phyloP scores from a whole-genome alignment of 2,329 filamentous ascomycete genomes.

The Pseudogymnoascus sp. region DNA sequence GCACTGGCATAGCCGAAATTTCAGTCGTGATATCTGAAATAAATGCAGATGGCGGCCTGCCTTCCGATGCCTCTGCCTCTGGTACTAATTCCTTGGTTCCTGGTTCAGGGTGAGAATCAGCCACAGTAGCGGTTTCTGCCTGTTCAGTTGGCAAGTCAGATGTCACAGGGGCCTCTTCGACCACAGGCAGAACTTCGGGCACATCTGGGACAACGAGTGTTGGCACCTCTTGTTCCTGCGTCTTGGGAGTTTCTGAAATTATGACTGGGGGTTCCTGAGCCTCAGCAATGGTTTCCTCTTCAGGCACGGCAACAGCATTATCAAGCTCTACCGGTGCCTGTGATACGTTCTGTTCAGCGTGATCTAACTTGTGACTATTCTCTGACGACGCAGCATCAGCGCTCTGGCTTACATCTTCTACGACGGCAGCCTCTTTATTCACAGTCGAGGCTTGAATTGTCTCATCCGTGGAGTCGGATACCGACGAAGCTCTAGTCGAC shows the following conservation, averaged over 20 bases:
- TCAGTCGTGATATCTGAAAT: neutral
- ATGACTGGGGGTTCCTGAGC: neutral
- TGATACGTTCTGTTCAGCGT: neutral
- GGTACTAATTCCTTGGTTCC: neutral
- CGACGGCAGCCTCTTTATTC: constrained; percentile 7
- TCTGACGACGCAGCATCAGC: neutral
- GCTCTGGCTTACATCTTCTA: neutral
- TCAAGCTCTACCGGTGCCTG: neutral
- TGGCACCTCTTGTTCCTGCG: neutral
- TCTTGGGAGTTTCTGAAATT: neutral
- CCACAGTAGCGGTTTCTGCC: neutral
- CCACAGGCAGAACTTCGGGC: neutral
- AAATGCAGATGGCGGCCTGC: neutral
- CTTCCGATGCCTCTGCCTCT: neutral
- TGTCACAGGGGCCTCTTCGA: neutral
- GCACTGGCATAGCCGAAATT: neutral
- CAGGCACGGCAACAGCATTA: neutral
- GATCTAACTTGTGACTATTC: neutral
- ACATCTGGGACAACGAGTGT: neutral
- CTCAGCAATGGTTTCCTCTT: neutral
- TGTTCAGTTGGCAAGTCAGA: neutral
- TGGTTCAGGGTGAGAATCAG: neutral
- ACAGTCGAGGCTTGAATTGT: constrained; percentile 37
- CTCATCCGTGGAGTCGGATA: constrained; percentile 57
- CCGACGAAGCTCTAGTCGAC: constrained; percentile 56